Conservation (phyloP, 768 basidiomycete genomes). For the Cystofilobasidium bisporidii region DNA sequence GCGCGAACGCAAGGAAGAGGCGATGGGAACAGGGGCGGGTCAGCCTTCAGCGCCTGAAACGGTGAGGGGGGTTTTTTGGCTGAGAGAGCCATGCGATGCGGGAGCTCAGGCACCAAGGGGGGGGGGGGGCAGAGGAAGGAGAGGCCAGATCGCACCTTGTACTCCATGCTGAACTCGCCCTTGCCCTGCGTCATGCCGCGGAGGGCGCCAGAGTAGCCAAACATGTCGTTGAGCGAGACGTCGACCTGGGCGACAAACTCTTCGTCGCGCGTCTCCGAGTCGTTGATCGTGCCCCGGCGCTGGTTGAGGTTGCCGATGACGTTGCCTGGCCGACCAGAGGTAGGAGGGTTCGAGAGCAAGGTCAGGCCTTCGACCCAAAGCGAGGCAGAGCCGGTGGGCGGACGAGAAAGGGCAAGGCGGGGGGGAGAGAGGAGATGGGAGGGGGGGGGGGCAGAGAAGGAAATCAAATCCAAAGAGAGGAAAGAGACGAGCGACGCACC, state of each 20-base stretch:
- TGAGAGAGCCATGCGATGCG: too few species aligned
- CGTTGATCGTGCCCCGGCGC: conserved; percentile 83
- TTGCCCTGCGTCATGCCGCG: conserved; percentile 95
- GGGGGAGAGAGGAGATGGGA: neutral
- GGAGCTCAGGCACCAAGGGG: too few species aligned
- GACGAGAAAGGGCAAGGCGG: too few species aligned
- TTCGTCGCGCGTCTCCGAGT: conserved; percentile 92
- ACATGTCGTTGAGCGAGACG: conserved; percentile 96
- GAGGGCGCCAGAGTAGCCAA: conserved; percentile 86
- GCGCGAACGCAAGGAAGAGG: neutral
- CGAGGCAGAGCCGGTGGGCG: too few species aligned
- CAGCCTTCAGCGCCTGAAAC: neutral
- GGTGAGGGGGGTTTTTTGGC: too few species aligned
- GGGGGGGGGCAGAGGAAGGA: neutral
- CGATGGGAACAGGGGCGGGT: neutral
- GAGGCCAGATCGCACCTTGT: conserved; percentile 37
- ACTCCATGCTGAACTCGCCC: conserved; percentile 71
- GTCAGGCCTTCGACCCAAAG: too few species aligned
- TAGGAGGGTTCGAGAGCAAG: too few species aligned
- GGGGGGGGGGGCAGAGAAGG: neutral
- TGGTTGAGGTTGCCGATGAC: conserved; percentile 92
- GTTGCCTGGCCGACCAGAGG: conserved; percentile 45
- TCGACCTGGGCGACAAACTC: conserved; percentile 88
- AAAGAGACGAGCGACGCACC: conserved; percentile 31
- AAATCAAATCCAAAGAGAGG: neutral